Evolutionary conservation across 192 early-diverging fungal genomes (phyloP).

Genomic region (Coemansia sp.): DNA sequence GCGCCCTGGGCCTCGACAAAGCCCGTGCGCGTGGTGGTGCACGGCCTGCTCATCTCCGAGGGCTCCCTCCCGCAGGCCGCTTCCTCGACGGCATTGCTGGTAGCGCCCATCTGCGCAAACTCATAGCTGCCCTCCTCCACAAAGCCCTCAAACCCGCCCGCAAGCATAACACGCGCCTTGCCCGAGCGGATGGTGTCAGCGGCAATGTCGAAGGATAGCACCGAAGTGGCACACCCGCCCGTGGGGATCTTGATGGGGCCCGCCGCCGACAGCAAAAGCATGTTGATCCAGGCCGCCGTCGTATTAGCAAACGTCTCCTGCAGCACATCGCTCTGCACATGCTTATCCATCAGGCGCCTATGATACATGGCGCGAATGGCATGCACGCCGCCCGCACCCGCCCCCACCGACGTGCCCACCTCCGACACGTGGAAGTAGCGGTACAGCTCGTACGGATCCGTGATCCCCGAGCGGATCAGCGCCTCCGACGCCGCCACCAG

Average conservation of each 20-base stretch:
- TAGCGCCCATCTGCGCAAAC: constrained; percentile 99
- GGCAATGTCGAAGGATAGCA: constrained; percentile 88
- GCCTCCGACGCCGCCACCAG: constrained; percentile 91
- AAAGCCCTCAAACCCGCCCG: constrained; percentile 93
- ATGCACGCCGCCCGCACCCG: constrained; percentile 86
- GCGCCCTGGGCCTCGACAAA: constrained; percentile 97
- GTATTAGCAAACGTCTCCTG: constrained; percentile 83
- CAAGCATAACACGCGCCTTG: constrained; percentile 91
- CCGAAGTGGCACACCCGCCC: constrained; percentile 92
- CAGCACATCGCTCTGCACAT: constrained; percentile 87
- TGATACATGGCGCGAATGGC: constrained; percentile 78
- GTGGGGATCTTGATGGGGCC: constrained; percentile 82
- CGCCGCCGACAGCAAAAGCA: constrained; percentile 89
- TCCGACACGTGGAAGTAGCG: constrained; percentile 92
- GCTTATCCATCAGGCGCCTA: constrained; percentile 76
- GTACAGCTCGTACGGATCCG: constrained; percentile 98
- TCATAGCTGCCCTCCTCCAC: constrained; percentile 92
- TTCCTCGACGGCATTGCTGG: constrained; percentile 80
- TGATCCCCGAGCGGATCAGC: constrained; percentile 85
- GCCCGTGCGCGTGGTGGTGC: constrained; percentile 80
- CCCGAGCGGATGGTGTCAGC: constrained; percentile 86
- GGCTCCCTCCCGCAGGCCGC: constrained; percentile 80
- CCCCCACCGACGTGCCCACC: constrained; percentile 87
- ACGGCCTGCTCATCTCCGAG: constrained; percentile 87
- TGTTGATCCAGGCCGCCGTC: constrained; percentile 89